Evolutionary conservation across 2,329 filamentous ascomycete species (phyloP), one percentile per base, ranked within the genome.

Genomic region (Coniochaeta hoffmannii): DNA sequence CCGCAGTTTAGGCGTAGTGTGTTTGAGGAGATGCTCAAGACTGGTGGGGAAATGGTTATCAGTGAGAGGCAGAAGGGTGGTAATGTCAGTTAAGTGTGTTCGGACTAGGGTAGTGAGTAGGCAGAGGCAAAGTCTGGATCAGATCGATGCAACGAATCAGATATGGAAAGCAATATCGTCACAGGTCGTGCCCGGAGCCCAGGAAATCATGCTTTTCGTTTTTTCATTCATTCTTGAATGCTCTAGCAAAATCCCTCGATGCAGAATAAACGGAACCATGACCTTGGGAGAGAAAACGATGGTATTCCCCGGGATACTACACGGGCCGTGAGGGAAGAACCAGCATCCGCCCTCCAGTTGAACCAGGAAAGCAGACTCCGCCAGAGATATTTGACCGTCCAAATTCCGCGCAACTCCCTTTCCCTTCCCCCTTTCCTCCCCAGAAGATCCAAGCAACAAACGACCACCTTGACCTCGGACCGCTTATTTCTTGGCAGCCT

Each of bases 401-500:
- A 35, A 53, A 53, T 38, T 61, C 55, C 53, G 35, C 15, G 55
- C 56, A 46, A 46, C 41, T 51, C 31, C 11, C 55, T 60, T 17
- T 56, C 50, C 55, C n/a, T n/a, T 46, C 56, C 31, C 46, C 31
- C 15, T 19, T 36, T 38, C 50, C 50, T 35, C 50, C 19, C 32
- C 49, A 31, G 19, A 24, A 26, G 41, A 26, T 26, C 41, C 41
- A 28, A 46, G 4, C 12, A 12, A n/a, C 15, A 32, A 51, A 53
- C 54, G 57, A 58, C 59, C 56, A 56, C 53, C 55, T 53, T 52
- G 53, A 53, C 14, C 41, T 49, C 22, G 22, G 49, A 50, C 56
- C 69, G 69, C 72, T 79, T 91, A 93, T 87, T 94, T 93, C 88
- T 93, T 93, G 76, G 85, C 83, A 71, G 80, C 80, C 73, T 88